A percentile compares a stretch with the other conserved stretches of the same genome.
phyloP scores from a whole-genome alignment of 805 yeast species.

The Kregervanrija delftensis region DNA sequence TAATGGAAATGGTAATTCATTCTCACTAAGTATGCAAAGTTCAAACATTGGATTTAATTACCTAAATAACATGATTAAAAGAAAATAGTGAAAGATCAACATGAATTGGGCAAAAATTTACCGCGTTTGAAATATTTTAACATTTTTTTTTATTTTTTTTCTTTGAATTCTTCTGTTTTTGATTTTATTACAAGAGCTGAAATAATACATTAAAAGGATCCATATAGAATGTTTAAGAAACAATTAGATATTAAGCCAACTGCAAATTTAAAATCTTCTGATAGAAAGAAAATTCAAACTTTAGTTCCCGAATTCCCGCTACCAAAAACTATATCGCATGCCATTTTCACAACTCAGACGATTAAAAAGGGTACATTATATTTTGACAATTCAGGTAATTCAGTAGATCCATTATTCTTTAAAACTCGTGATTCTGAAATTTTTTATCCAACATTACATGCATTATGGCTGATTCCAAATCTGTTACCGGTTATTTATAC shows the following conservation, averaged over 20 bases:
- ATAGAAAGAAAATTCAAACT: constrained; percentile 51
- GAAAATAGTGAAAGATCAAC: too few species aligned
- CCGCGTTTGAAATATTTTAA: too few species aligned
- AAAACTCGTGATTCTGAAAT: constrained; percentile 43
- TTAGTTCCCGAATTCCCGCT: constrained; percentile 30
- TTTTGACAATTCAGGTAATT: constrained; percentile 45
- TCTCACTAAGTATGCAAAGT: too few species aligned
- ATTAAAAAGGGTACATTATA: constrained; percentile 54
- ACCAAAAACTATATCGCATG: constrained; percentile 53
- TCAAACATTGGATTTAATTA: too few species aligned
- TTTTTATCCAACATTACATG: constrained; percentile 63
- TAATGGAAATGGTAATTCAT: constrained; percentile 5
- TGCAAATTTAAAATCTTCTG: constrained; percentile 78
- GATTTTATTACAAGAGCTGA: too few species aligned
- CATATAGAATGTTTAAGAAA: constrained; percentile 44
- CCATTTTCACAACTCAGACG: constrained; percentile 50
- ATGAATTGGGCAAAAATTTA: too few species aligned
- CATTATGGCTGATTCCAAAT: constrained; percentile 63
- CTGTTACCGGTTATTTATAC: constrained; percentile 65
- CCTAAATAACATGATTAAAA: too few species aligned
- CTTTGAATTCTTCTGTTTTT: not conserved
- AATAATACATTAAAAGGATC: not conserved
- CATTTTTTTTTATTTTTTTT: not conserved
- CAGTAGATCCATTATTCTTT: constrained; percentile 62
- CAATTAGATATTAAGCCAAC: constrained; percentile 59